A percentile compares a stretch with the other conserved stretches of the same genome.
Evolutionary conservation across 2,329 filamentous ascomycete species (phyloP).

Genomic region (Davidsoniella australis): DNA sequence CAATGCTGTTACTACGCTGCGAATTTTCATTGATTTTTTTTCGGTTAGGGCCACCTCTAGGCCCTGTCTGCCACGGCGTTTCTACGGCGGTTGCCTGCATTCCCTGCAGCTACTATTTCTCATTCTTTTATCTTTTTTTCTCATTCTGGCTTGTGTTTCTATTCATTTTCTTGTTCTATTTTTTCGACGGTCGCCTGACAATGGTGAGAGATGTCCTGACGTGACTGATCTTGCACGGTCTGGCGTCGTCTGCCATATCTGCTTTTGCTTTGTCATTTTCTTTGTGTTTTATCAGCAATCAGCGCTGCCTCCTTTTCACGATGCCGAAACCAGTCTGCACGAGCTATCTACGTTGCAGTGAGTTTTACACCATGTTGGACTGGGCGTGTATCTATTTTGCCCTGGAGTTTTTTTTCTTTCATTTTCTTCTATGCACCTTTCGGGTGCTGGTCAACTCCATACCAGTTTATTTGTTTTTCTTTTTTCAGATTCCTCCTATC

Average conservation of each 20-base stretch:
- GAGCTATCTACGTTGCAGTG: not conserved
- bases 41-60: too few relatives aligned
- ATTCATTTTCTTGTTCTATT: not conserved
- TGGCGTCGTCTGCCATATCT: not conserved
- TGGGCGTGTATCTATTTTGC: not conserved
- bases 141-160: not conserved
- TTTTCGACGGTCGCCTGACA: slow-evolving; percentile 5
- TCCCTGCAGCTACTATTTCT: too few relatives aligned
- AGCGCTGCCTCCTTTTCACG: not conserved
- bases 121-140: too few relatives aligned
- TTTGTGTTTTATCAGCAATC: not conserved
- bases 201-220: not conserved
- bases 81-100: too few relatives aligned
- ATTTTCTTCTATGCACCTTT: not conserved
- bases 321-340: not conserved
- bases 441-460: not conserved
- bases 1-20: too few relatives aligned
- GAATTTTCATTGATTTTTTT: too few relatives aligned
- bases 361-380: not conserved
- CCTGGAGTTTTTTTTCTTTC: slow-evolving; percentile 5
- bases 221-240: not conserved
- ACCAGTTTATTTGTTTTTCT: not conserved
- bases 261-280: slow-evolving; percentile 2
- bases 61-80: too few relatives aligned
- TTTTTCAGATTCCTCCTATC: not conserved